Conservation (phyloP, 2,329 filamentous ascomycete species). For the Venturia asperata region DNA sequence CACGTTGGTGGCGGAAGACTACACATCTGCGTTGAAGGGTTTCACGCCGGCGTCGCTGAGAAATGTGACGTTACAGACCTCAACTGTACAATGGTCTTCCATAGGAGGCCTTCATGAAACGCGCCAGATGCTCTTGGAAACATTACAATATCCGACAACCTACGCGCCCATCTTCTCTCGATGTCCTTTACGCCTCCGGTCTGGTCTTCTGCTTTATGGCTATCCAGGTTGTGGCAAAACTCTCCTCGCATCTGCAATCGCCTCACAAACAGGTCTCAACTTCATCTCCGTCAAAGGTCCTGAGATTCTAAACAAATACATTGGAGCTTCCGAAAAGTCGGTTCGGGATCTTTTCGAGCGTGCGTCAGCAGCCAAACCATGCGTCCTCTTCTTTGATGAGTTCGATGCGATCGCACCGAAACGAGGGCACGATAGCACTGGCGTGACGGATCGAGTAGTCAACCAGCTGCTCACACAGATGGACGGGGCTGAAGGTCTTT, state of each 20-base stretch:
- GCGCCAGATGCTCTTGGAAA: conserved; percentile 85
- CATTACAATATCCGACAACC: conserved; percentile 91
- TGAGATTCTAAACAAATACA: conserved; percentile 98
- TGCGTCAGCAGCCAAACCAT: conserved; percentile 82
- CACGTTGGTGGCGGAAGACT: conserved; percentile 65
- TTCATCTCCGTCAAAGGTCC: conserved; percentile 98
- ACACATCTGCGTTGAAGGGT: conserved; percentile 74
- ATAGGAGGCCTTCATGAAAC: conserved; percentile 87
- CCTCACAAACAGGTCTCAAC: conserved; percentile 93
- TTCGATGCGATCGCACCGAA: conserved; percentile 98
- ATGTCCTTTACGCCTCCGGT: conserved; percentile 88
- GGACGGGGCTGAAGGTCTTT: conserved; percentile 93
- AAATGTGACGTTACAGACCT: conserved; percentile 89
- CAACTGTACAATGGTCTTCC: conserved; percentile 82
- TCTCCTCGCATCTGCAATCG: conserved; percentile 89
- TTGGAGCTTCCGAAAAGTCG: conserved; percentile 92
- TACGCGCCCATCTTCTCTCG: conserved; percentile 97
- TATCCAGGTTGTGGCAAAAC: conserved; percentile 97
- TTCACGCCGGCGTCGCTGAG: conserved; percentile 93
- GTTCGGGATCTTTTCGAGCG: conserved; percentile 93
- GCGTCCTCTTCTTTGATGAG: conserved; percentile 96
- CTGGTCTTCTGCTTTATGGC: conserved; percentile 85
- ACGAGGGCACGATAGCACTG: conserved; percentile 90
- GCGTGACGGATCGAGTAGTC: conserved; percentile 96
- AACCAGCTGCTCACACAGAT: conserved; percentile 98